A percentile compares a stretch with the other conserved stretches of the same genome.
phyloP scores from a whole-genome alignment of 495 filamentous ascomycete genomes.

The Aspergillus homomorphus region DNA sequence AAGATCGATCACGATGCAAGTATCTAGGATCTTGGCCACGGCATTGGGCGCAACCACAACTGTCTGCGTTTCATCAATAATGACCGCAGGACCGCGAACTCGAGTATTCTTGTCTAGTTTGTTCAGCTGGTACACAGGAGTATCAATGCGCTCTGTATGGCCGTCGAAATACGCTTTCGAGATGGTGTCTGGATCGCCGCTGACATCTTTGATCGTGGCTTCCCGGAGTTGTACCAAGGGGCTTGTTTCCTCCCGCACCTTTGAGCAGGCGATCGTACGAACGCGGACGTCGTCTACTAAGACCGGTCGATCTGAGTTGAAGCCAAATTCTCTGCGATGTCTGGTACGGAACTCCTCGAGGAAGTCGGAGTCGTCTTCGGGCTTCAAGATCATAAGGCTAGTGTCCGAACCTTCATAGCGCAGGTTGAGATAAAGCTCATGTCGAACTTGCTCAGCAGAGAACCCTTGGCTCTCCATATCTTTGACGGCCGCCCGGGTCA shows the following conservation, averaged over 20 bases:
- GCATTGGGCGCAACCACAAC: slow-evolving; percentile 85
- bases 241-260: slow-evolving; percentile 37
- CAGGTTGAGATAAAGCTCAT: slow-evolving; percentile 53
- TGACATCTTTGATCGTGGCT: slow-evolving; percentile 27
- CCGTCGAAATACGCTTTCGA: slow-evolving; percentile 48
- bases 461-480: slow-evolving; percentile 43
- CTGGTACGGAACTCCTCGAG: slow-evolving; percentile 43
- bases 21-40: slow-evolving; percentile 44
- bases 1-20: slow-evolving; percentile 48
- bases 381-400: slow-evolving; percentile 48
- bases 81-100: slow-evolving; percentile 80
- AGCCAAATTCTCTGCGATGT: slow-evolving; percentile 52
- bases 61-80: slow-evolving; percentile 94
- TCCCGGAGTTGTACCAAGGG: slow-evolving; percentile 37
- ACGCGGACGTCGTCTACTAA: slow-evolving; percentile 55
- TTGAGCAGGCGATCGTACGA: slow-evolving; percentile 41
- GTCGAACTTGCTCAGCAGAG: slow-evolving; percentile 36
- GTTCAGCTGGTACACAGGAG: slow-evolving; percentile 80
- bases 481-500: slow-evolving; percentile 31
- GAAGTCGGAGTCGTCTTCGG: slow-evolving; percentile 38
- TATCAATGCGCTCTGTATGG: slow-evolving; percentile 68
- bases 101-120: slow-evolving; percentile 73
- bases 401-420: slow-evolving; percentile 54
- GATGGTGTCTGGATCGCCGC: slow-evolving; percentile 25
- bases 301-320: slow-evolving; percentile 48